Conservation (phyloP, 495 filamentous ascomycete species). For the Talaromyces trachyspermus region DNA sequence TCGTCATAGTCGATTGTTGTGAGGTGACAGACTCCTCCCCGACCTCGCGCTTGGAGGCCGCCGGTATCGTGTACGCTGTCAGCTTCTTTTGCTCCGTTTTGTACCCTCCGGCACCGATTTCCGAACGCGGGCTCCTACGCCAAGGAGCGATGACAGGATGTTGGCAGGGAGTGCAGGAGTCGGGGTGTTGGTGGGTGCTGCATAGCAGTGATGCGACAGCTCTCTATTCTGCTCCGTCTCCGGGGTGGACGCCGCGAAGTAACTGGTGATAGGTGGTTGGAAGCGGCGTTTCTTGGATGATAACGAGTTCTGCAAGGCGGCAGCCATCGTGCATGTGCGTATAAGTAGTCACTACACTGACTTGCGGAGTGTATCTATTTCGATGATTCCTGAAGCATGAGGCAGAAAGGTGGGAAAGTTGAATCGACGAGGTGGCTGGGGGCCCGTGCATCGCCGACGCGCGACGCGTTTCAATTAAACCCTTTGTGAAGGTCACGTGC, state of each 20-base stretch:
- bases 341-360: not conserved
- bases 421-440: constrained; percentile 7
- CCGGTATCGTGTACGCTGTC: constrained; percentile 23
- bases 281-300: constrained; percentile 38
- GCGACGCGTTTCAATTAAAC: constrained; percentile 9
- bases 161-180: constrained; percentile 47
- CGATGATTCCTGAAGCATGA: constrained; percentile 8
- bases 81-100: constrained; percentile 49
- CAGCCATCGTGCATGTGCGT: constrained; percentile 12
- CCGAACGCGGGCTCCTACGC: constrained; percentile 86
- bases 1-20: constrained; percentile 6
- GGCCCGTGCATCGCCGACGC: too few species aligned
- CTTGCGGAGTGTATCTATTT: constrained; percentile 12
- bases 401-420: constrained; percentile 7
- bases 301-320: constrained; percentile 7
- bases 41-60: not conserved
- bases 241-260: constrained; percentile 25
- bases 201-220: constrained; percentile 34
- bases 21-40: constrained; percentile 9
- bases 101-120: constrained; percentile 91
- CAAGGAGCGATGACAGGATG: constrained; percentile 71
- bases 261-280: constrained; percentile 40
- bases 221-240: constrained; percentile 9
- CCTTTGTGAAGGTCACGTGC: constrained; percentile 4
- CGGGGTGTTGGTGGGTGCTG: constrained; percentile 33